Percentiles rank a stretch among this genome's conserved stretches.
Conservation (phyloP, 2,329 filamentous ascomycete genomes). For the Laburnicola sp. region DNA sequence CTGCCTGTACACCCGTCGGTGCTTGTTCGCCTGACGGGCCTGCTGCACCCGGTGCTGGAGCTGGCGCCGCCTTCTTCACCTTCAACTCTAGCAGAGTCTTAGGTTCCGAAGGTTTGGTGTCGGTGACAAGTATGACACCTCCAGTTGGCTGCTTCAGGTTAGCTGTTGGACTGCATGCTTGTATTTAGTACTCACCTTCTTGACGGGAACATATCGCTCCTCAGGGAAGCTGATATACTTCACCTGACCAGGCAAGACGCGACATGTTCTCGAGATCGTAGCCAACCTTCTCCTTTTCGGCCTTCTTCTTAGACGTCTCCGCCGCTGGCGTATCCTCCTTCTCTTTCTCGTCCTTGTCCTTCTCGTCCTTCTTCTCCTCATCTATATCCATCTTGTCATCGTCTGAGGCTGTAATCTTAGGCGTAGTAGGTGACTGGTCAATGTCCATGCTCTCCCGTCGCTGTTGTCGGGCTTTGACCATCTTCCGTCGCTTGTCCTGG, state of each 20-base stretch:
- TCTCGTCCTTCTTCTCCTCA: constrained; percentile 52
- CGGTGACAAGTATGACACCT: constrained; percentile 86
- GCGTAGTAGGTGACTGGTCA: constrained; percentile 75
- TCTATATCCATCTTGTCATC: constrained; percentile 84
- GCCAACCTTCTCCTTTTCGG: constrained; percentile 93
- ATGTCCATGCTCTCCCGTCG: constrained; percentile 94
- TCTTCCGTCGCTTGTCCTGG: constrained; percentile 91
- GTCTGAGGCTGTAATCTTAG: constrained; percentile 63
- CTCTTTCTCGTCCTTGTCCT: constrained; percentile 41
- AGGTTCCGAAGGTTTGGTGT: constrained; percentile 75
- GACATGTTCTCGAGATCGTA: constrained; percentile 98
- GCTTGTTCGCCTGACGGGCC: constrained; percentile 40
- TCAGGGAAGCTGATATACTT: constrained; percentile 94
- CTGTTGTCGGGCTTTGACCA: constrained; percentile 90
- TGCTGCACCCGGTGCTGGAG: constrained; percentile 50
- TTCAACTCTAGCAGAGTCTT: constrained; percentile 88
- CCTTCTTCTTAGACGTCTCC: constrained; percentile 77
- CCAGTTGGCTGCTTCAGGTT: constrained; percentile 72
- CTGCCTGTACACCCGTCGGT: constrained; percentile 61
- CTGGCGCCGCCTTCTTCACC: constrained; percentile 71
- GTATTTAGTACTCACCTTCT: constrained; percentile 64
- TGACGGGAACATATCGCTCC: constrained; percentile 89
- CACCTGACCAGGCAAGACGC: constrained; percentile 83
- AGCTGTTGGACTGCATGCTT: constrained; percentile 12
- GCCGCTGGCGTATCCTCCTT: constrained; percentile 58